Evolutionary conservation across 352 stramenopile species (phyloP).

Genomic region (Pythium scleroteichum): DNA sequence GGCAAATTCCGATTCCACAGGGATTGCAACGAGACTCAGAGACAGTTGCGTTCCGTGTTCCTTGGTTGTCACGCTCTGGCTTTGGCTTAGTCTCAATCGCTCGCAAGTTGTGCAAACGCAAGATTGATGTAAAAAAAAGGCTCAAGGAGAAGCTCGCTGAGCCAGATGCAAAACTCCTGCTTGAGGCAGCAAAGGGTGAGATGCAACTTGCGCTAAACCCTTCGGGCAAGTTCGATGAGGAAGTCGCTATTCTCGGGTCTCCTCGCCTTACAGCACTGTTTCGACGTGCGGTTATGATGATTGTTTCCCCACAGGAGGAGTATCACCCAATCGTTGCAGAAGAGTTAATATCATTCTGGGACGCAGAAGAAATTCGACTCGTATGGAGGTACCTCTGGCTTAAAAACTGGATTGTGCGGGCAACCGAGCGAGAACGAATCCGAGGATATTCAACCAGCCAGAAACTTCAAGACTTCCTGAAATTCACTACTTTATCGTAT

Average conservation of each 20-base stretch:
- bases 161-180: constrained; percentile 49
- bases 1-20: constrained; percentile 60
- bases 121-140: constrained; percentile 80
- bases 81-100: constrained; percentile 68
- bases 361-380: constrained; percentile 62
- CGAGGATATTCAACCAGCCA: constrained; percentile 68
- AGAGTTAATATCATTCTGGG: constrained; percentile 84
- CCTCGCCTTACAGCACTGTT: constrained; percentile 72
- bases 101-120: constrained; percentile 59
- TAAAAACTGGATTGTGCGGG: constrained; percentile 83
- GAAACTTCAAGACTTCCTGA: constrained; percentile 67
- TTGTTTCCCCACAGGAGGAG: constrained; percentile 64
- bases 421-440: constrained; percentile 67
- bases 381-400: constrained; percentile 87
- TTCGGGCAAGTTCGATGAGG: constrained; percentile 62
- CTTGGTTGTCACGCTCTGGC: constrained; percentile 55
- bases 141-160: constrained; percentile 71
- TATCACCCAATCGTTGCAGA: constrained; percentile 82
- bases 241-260: constrained; percentile 54
- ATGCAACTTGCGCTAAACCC: constrained; percentile 44
- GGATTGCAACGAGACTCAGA: constrained; percentile 60
- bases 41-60: constrained; percentile 60
- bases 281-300: constrained; percentile 79
- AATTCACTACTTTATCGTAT: constrained; percentile 68
- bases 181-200: constrained; percentile 64